phyloP scores from a whole-genome alignment of 2,329 filamentous ascomycete genomes.

The Pseudocercospora fijiensis region DNA sequence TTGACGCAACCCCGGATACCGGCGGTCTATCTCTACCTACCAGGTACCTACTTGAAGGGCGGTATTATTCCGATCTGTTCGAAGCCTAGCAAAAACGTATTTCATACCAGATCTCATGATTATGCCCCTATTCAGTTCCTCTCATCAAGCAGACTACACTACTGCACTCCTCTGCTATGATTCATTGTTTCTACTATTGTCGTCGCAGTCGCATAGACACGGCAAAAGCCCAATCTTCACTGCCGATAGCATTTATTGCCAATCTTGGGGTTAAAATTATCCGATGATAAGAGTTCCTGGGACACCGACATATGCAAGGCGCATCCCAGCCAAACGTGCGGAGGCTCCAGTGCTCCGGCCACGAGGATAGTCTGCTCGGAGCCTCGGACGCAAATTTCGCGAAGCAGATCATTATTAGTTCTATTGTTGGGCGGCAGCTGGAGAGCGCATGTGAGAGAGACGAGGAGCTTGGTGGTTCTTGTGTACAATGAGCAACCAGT shows the following conservation, averaged over 20 bases:
- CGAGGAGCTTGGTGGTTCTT: neutral
- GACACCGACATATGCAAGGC: neutral
- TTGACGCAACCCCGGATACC: too few relatives aligned
- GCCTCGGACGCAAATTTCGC: neutral
- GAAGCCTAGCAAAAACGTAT: too few relatives aligned
- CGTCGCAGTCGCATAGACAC: neutral
- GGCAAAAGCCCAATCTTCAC: neutral
- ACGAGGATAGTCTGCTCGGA: neutral
- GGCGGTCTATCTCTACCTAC: too few relatives aligned
- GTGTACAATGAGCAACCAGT: neutral
- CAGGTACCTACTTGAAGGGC: too few relatives aligned
- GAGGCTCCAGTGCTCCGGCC: conserved; percentile 4
- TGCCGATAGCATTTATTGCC: conserved; percentile 4
- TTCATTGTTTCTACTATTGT: neutral
- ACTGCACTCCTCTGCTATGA: neutral
- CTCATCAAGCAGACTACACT: too few relatives aligned
- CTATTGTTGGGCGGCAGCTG: neutral
- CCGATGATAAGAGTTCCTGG: neutral
- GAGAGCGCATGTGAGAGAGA: too few relatives aligned
- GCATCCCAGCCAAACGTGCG: neutral
- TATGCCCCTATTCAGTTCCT: too few relatives aligned
- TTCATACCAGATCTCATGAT: too few relatives aligned
- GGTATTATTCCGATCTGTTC: too few relatives aligned
- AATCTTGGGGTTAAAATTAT: neutral
- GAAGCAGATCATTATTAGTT: neutral